Conservation (phyloP, 2,329 filamentous ascomycete genomes). For the Cordyceps cateniannulata region DNA sequence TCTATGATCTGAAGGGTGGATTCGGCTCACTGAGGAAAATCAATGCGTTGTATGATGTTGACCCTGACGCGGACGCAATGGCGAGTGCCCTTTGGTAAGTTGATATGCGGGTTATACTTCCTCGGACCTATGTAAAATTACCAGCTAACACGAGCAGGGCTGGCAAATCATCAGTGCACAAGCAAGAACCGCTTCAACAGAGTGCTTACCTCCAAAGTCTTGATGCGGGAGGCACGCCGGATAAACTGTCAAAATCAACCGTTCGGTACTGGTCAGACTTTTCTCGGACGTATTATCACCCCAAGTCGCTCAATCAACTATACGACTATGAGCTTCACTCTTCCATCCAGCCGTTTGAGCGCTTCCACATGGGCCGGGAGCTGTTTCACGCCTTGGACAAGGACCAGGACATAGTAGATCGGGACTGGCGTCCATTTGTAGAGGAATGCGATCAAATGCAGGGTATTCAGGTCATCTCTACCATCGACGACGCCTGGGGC, state of each 20-base stretch:
- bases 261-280: slow-evolving; percentile 98
- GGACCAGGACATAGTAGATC: slow-evolving; percentile 80
- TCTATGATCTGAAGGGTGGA: slow-evolving; percentile 91
- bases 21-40: slow-evolving; percentile 85
- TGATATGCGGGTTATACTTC: neutral
- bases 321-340: slow-evolving; percentile 83
- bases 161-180: slow-evolving; percentile 61
- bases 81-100: slow-evolving; percentile 29
- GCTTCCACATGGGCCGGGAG: slow-evolving; percentile 76
- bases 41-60: slow-evolving; percentile 74
- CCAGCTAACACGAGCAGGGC: slow-evolving; percentile 41
- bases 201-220: slow-evolving; percentile 75
- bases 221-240: slow-evolving; percentile 62
- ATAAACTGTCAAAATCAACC: slow-evolving; percentile 57
- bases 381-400: slow-evolving; percentile 67
- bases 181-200: slow-evolving; percentile 58
- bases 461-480: slow-evolving; percentile 70
- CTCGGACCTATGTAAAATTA: neutral
- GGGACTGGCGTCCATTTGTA: slow-evolving; percentile 80
- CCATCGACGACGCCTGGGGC: slow-evolving; percentile 73
- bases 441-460: slow-evolving; percentile 94
- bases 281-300: slow-evolving; percentile 87
- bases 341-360: slow-evolving; percentile 77
- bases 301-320: slow-evolving; percentile 77
- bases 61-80: slow-evolving; percentile 27